Evolutionary conservation across 164 flowering plant species (phyloP).

Genomic region (Paratinospora sagittata): DNA sequence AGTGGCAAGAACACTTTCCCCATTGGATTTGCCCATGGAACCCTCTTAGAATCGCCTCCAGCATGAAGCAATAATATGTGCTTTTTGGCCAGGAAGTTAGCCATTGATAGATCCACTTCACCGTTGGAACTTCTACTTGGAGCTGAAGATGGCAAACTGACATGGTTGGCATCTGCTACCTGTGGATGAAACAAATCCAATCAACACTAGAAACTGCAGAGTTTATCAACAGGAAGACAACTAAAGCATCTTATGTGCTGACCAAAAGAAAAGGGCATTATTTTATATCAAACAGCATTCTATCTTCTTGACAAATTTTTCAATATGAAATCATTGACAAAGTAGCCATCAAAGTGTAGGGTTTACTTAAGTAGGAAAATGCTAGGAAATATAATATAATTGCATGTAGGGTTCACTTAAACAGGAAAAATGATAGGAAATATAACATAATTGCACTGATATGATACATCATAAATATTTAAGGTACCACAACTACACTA

Average conservation of each 20-base stretch:
- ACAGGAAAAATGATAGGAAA: too few relatives aligned
- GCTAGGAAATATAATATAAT: too few relatives aligned
- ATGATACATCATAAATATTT: too few relatives aligned
- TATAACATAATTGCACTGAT: too few relatives aligned
- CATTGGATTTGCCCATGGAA: conserved; percentile 99
- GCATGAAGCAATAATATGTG: conserved; percentile 95
- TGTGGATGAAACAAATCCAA: conserved; percentile 27
- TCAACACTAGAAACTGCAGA: conserved; percentile 20
- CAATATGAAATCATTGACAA: too few relatives aligned
- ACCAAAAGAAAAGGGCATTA: background rate
- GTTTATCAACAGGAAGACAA: conserved; percentile 1
- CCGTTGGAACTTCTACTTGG: conserved; percentile 18
- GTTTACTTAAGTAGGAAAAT: too few relatives aligned
- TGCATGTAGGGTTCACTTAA: too few relatives aligned
- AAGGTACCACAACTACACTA: too few relatives aligned
- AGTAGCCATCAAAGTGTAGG: too few relatives aligned
- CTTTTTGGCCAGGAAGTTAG: conserved; percentile 45
- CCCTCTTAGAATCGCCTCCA: conserved; percentile 99
- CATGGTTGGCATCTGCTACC: conserved; percentile 32
- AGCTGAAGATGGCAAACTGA: conserved; percentile 25
- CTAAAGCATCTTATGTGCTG: too few relatives aligned
- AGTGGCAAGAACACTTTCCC: conserved; percentile 97
- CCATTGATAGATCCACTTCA: conserved; percentile 28
- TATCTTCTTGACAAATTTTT: too few relatives aligned
- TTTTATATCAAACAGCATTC: background rate